Evolutionary conservation across 306 rosid genomes (phyloP).

Genomic region (Benincasa hispida): DNA sequence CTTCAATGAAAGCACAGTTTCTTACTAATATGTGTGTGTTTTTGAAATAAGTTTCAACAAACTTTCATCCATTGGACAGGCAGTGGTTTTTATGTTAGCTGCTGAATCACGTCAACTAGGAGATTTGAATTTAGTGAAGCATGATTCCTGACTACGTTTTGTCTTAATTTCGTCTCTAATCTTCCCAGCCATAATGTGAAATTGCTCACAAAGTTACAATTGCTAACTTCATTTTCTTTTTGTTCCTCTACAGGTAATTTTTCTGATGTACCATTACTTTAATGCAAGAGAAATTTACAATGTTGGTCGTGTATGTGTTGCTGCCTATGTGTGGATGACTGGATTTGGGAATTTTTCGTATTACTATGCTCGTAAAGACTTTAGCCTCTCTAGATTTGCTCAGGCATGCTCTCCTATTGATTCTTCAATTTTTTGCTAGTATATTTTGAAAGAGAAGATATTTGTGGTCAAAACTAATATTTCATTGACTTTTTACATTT

Average conservation of each 20-base stretch:
- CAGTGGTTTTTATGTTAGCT: background rate
- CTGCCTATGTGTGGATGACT: slow-evolving; percentile 98
- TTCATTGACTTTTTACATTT: slow-evolving; percentile 2
- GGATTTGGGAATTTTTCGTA: slow-evolving; percentile 97
- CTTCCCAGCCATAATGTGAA: background rate
- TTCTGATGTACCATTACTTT: slow-evolving; percentile 92
- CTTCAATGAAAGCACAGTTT: background rate
- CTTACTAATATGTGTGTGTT: too few relatives aligned
- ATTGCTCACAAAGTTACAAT: background rate
- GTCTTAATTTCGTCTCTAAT: background rate
- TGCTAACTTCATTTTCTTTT: background rate
- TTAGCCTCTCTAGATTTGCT: slow-evolving; percentile 77
- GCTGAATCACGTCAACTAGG: too few relatives aligned
- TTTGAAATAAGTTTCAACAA: background rate
- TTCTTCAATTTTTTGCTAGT: background rate
- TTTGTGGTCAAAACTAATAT: background rate
- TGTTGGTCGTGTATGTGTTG: slow-evolving; percentile 69
- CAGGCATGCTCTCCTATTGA: slow-evolving; percentile 38
- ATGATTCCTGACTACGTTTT: background rate
- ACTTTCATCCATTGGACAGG: background rate
- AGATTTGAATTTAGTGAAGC: background rate
- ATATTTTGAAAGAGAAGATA: background rate
- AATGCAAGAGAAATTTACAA: slow-evolving; percentile 82
- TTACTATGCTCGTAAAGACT: slow-evolving; percentile 88
- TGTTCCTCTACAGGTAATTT: slow-evolving; percentile 44